These are phyloP conservation scores for Ustilago nuda DNA, from an alignment of 1,284 basidiomycete genomes.

Conservation along the genomic window DNA sequence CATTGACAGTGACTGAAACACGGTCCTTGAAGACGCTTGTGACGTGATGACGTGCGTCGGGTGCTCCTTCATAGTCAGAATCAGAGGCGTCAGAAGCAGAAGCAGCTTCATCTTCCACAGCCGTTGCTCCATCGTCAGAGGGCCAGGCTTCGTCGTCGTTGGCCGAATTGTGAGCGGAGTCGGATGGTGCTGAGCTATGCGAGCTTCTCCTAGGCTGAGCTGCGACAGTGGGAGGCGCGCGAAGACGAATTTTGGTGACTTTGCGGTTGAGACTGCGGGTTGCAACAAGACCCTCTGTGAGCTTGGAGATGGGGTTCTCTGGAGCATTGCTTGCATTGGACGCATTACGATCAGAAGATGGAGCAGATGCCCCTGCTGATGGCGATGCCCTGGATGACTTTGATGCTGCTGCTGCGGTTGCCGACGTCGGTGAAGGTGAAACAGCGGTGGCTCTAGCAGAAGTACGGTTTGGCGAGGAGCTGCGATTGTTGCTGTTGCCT, in stretches of 20 bases:
- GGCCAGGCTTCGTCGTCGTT: constrained; percentile 54
- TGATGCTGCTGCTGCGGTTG: constrained; percentile 28
- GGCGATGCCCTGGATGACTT: constrained; percentile 15
- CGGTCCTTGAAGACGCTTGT: constrained; percentile 52
- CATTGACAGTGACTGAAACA: constrained; percentile 57
- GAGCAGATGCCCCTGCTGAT: not conserved
- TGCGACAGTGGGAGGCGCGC: constrained; percentile 34
- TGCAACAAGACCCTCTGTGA: constrained; percentile 52
- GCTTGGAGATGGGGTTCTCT: constrained; percentile 43
- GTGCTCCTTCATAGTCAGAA: constrained; percentile 37
- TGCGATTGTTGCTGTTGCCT: constrained; percentile 12
- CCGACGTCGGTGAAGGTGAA: constrained; percentile 34
- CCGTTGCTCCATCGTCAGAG: constrained; percentile 53
- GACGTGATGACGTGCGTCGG: constrained; percentile 29
- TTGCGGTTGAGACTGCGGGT: constrained; percentile 55
- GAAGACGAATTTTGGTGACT: constrained; percentile 53
- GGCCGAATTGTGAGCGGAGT: constrained; percentile 37
- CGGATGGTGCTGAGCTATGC: constrained; percentile 39
- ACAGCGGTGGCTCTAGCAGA: constrained; percentile 46
- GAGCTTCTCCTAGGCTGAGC: constrained; percentile 42
- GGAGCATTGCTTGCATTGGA: not conserved
- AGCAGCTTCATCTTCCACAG: constrained; percentile 50
- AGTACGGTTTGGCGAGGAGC: constrained; percentile 30
- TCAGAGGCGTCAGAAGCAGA: constrained; percentile 54
- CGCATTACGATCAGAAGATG: constrained; percentile 12